Base-by-base conservation (phyloP, 306 rosid genomes). In the Cercis canadensis region DNA sequence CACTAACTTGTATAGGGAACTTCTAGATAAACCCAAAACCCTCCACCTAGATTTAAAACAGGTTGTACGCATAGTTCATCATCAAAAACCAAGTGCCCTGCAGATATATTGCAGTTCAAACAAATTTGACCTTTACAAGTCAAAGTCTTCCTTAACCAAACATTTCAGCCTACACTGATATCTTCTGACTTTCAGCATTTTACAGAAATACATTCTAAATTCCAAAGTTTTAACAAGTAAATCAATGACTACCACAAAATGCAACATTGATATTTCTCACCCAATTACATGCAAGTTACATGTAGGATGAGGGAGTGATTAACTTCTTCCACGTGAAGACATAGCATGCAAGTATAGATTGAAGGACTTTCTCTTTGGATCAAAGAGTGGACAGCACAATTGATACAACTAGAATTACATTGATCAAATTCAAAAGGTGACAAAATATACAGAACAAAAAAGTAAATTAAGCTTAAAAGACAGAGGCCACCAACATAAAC, bases 321-420 rank as follows among this genome's bases (percentile, higher is more conserved):
- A n/a, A n/a, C n/a, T n/a, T n/a, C 62, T 21, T 10, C 46, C 62
- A 70, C 51, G 0, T 47, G 9, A 56, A 2, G 11, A 51, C 69
- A 63, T 49, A 13, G 49, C 43, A 16, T 40, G 59, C 49, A 45
- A 56, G 36, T 55, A 62, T 56, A 69, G 71, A 78, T 39, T 57
- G 70, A 31, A 33, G 32, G 29, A 29, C 57, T 45, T 49, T 56
- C 43, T 43, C 55, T 53, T 57, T n/a, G 55, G 39, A 44, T 49
- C 31, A 53, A 11, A 19, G 13, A 46, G 33, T 8, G 29, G 29
- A 74, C 50, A 39, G 40, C 36, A 62, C 57, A 52, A 70, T 41
- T 45, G 33, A 14, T 51, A 47, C 18, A 11, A 33, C 5, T 14
- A 56, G 45, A 70, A 50, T 47, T 49, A 41, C n/a, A 53, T 57